Percentiles rank a stretch among this genome's conserved stretches.
These are phyloP conservation scores for Mycena kentingensis DNA, from an alignment of 768 basidiomycete genomes.

Conservation along the genomic window DNA sequence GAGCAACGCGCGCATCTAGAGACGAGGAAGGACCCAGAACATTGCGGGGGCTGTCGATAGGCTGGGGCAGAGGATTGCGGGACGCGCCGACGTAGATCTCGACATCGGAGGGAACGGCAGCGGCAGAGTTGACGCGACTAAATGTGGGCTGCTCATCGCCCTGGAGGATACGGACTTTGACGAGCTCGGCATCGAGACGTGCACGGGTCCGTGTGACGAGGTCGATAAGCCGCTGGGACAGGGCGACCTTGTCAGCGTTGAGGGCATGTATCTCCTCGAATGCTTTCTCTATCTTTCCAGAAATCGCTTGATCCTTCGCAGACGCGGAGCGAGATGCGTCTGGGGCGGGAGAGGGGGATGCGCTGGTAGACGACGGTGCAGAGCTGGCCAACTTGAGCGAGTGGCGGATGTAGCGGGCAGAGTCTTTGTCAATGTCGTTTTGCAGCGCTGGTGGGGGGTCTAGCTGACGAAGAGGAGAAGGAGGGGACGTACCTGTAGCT, in stretches of 20 bases:
- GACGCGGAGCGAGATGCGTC: slow-evolving; percentile 38
- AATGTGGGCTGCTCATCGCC: slow-evolving; percentile 43
- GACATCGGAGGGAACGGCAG: slow-evolving; percentile 12
- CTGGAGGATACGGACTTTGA: slow-evolving; percentile 47
- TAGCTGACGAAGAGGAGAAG: slow-evolving; percentile 3
- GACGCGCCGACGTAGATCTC: slow-evolving; percentile 10
- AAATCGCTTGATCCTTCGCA: slow-evolving; percentile 39
- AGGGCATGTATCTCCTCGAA: slow-evolving; percentile 49
- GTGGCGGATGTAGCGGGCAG: slow-evolving; percentile 52
- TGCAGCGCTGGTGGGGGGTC: slow-evolving; percentile 42
- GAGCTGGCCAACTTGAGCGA: slow-evolving; percentile 36
- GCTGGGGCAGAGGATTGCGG: slow-evolving; percentile 39
- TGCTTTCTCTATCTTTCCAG: slow-evolving; percentile 46
- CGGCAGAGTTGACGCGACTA: background rate
- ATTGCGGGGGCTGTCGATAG: slow-evolving; percentile 46
- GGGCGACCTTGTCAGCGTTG: slow-evolving; percentile 46
- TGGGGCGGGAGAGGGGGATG: slow-evolving; percentile 27
- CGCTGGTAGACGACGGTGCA: slow-evolving; percentile 21
- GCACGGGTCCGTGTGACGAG: slow-evolving; percentile 49
- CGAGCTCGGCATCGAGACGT: slow-evolving; percentile 52
- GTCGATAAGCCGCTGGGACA: slow-evolving; percentile 51
- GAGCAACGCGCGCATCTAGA: slow-evolving; percentile 30
- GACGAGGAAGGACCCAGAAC: slow-evolving; percentile 39
- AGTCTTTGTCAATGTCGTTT: slow-evolving; percentile 51
- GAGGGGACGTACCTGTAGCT: slow-evolving; percentile 41